A percentile compares a stretch with the other conserved stretches of the same genome.
Evolutionary conservation across 2,329 filamentous ascomycete genomes (phyloP).

Genomic region (Venturia effusa): DNA sequence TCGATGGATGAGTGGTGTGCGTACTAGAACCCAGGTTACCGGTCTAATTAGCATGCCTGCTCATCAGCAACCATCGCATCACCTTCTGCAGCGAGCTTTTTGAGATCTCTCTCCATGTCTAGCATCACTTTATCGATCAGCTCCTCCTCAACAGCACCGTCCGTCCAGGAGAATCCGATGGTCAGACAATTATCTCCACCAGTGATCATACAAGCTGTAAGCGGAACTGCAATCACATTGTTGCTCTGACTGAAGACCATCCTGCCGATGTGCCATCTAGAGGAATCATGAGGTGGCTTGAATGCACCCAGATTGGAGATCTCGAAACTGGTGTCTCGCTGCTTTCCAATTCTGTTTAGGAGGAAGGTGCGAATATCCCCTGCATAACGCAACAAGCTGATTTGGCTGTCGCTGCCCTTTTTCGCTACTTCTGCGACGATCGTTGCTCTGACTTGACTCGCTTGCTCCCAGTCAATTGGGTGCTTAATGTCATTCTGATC

Average conservation of each 20-base stretch:
- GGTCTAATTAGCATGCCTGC: not conserved
- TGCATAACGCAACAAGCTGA: slow-evolving; percentile 31
- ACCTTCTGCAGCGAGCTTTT: not conserved
- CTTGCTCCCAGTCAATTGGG: slow-evolving; percentile 26
- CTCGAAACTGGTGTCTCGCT: slow-evolving; percentile 30
- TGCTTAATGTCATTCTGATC: slow-evolving; percentile 7
- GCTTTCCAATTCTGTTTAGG: slow-evolving; percentile 26
- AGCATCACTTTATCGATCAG: slow-evolving; percentile 17
- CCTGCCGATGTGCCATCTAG: slow-evolving; percentile 12
- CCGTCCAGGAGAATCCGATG: slow-evolving; percentile 31
- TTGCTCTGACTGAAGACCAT: slow-evolving; percentile 36
- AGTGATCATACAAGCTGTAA: slow-evolving; percentile 31
- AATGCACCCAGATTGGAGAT: slow-evolving; percentile 37
- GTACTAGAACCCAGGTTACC: not conserved
- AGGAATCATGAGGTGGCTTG: slow-evolving; percentile 22
- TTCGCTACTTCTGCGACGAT: slow-evolving; percentile 20
- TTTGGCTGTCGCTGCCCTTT: slow-evolving; percentile 23
- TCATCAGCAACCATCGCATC: not conserved
- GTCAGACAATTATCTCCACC: slow-evolving; percentile 34
- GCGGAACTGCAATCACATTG: slow-evolving; percentile 26
- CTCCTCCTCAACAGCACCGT: slow-evolving; percentile 23
- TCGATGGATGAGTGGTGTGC: not conserved
- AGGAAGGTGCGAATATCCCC: slow-evolving; percentile 29
- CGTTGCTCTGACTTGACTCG: slow-evolving; percentile 20
- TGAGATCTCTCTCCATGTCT: not conserved